phyloP scores from a whole-genome alignment of 1,284 basidiomycete genomes.

The Puccinia novopanici region DNA sequence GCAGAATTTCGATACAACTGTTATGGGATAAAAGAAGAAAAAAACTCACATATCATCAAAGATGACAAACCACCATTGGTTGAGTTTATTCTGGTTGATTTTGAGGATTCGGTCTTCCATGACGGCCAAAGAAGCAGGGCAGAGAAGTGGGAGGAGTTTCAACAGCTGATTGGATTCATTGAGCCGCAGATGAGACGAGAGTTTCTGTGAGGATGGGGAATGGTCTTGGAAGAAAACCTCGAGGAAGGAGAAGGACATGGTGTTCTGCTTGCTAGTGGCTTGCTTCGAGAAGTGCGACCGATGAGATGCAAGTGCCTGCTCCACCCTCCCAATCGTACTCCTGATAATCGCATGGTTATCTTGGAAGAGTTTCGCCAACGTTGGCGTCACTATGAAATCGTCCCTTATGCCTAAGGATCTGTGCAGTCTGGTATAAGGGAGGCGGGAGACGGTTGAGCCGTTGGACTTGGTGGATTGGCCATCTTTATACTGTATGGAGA shows the following conservation, averaged over 20 bases:
- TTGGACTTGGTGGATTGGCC: constrained; percentile 55
- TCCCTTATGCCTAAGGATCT: constrained; percentile 69
- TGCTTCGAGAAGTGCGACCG: constrained; percentile 65
- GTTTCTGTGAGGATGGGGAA: not conserved
- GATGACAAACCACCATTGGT: constrained; percentile 76
- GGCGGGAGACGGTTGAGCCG: constrained; percentile 56
- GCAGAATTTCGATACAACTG: constrained; percentile 35
- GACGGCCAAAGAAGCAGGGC: constrained; percentile 50
- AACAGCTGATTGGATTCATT: constrained; percentile 54
- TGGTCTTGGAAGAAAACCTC: constrained; percentile 64
- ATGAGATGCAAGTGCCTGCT: constrained; percentile 65
- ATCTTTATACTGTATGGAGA: constrained; percentile 67
- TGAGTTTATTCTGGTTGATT: constrained; percentile 52
- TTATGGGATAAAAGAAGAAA: no score
- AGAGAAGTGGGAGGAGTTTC: constrained; percentile 16
- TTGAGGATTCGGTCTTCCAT: constrained; percentile 48
- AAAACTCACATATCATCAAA: constrained; percentile 65
- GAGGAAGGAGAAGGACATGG: constrained; percentile 72
- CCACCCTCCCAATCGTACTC: constrained; percentile 62
- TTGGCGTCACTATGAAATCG: constrained; percentile 68
- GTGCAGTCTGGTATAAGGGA: constrained; percentile 64
- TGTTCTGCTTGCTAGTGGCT: constrained; percentile 65
- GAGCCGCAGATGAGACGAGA: constrained; percentile 63
- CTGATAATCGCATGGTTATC: constrained; percentile 67
- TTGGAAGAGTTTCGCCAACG: constrained; percentile 69